phyloP scores from a whole-genome alignment of 805 yeast genomes.

The Saccharomyces paradoxus region DNA sequence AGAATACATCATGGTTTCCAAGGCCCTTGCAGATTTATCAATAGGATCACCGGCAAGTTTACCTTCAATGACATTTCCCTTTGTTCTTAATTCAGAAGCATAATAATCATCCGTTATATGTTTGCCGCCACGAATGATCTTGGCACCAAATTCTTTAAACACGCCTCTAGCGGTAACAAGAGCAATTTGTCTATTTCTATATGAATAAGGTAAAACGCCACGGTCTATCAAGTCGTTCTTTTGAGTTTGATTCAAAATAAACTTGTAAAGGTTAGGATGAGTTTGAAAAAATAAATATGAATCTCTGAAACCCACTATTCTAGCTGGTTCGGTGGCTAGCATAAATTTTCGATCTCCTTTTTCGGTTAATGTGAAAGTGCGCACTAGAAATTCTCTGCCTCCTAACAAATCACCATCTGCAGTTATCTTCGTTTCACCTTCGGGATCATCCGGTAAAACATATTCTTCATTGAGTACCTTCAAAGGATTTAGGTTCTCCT shows the following conservation, averaged over 20 bases:
- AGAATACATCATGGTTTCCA: slow-evolving; percentile 1
- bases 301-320: slow-evolving; percentile 89
- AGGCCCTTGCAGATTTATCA: slow-evolving; percentile 3
- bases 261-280: slow-evolving; percentile 67
- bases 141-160: slow-evolving; percentile 87
- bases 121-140: slow-evolving; percentile 69
- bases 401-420: slow-evolving; percentile 59
- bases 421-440: slow-evolving; percentile 70
- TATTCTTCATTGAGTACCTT: slow-evolving; percentile 69
- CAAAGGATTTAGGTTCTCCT: slow-evolving; percentile 61
- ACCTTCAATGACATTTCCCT: slow-evolving; percentile 61
- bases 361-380: slow-evolving; percentile 50
- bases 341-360: slow-evolving; percentile 67
- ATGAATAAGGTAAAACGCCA: slow-evolving; percentile 78
- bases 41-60: slow-evolving; percentile 32
- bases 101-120: slow-evolving; percentile 84
- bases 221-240: slow-evolving; percentile 76
- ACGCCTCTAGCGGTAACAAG: slow-evolving; percentile 85
- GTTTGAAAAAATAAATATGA: slow-evolving; percentile 84
- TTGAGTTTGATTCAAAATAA: slow-evolving; percentile 65
- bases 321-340: slow-evolving; percentile 94
- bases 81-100: slow-evolving; percentile 43
- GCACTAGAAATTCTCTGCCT: slow-evolving; percentile 65
- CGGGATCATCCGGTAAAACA: slow-evolving; percentile 63
- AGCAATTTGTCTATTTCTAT: slow-evolving; percentile 83